These are phyloP conservation scores for Cymbidium sinense DNA, from an alignment of 106 monocot species.

Conservation along the genomic window DNA sequence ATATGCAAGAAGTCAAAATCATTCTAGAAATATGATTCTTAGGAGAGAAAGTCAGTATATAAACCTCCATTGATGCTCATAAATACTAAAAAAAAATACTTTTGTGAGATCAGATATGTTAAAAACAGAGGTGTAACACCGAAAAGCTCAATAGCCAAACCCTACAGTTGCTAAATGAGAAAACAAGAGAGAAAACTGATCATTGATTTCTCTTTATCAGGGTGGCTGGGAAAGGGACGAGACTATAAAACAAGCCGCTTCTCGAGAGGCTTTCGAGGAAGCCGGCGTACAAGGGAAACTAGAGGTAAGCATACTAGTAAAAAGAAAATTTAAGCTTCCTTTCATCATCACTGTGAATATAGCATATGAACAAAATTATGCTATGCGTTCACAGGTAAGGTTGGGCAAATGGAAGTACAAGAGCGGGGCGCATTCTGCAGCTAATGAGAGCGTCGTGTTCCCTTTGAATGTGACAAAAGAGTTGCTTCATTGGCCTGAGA, in stretches of 20 bases:
- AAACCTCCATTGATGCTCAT: too few relatives aligned
- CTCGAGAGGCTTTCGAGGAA: conserved; percentile 56
- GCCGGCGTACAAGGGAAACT: conserved; percentile 52
- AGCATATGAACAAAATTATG: neutral
- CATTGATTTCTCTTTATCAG: conserved; percentile 11
- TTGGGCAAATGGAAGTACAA: conserved; percentile 47
- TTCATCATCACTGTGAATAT: neutral
- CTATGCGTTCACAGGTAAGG: conserved; percentile 7
- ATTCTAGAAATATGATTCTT: too few relatives aligned
- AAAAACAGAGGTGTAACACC: too few relatives aligned
- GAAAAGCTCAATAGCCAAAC: too few relatives aligned
- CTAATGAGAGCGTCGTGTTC: conserved; percentile 40
- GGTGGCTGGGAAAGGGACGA: conserved; percentile 69
- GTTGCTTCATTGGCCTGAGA: conserved; percentile 39
- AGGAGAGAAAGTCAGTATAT: too few relatives aligned
- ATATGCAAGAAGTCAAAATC: too few relatives aligned
- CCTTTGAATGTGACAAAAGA: conserved; percentile 45
- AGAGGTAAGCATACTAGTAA: conserved; percentile 14
- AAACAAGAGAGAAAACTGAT: neutral
- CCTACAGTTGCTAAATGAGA: too few relatives aligned
- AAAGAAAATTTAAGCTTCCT: neutral
- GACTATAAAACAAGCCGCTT: conserved; percentile 28
- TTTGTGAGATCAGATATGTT: too few relatives aligned
- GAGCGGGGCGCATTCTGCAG: conserved; percentile 19
- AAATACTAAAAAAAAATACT: too few relatives aligned